A percentile compares a stretch with the other conserved stretches of the same genome.
Conservation (phyloP, 306 rosid species). For the Argentina anserina region DNA sequence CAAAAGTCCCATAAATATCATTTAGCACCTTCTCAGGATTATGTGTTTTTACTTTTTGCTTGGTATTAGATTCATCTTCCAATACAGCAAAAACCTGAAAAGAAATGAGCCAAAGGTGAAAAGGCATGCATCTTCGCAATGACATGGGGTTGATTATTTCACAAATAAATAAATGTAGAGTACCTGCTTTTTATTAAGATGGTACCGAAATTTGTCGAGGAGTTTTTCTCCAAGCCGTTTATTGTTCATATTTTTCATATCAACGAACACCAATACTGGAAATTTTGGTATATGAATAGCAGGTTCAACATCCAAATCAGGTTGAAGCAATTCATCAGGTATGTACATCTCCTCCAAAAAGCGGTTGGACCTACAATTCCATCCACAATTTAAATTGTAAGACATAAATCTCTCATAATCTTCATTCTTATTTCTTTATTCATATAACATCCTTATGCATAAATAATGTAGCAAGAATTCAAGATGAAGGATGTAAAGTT, state of each 20-base stretch:
- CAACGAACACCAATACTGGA: slow-evolving; percentile 11
- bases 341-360: slow-evolving; percentile 10
- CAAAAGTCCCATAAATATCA: not conserved
- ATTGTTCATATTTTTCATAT: not conserved
- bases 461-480: not conserved
- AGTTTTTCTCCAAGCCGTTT: not conserved
- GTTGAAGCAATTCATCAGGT: slow-evolving; percentile 11
- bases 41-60: not conserved
- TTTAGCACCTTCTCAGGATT: slow-evolving; percentile 4
- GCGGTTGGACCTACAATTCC: not conserved
- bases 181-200: slow-evolving; percentile 16
- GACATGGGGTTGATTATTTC: not conserved
- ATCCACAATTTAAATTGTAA: too few species aligned
- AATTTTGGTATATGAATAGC: not conserved
- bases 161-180: not conserved
- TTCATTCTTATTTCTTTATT: too few species aligned
- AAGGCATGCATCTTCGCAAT: not conserved
- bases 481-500: too few species aligned
- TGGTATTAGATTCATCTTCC: not conserved
- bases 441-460: too few species aligned
- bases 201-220: not conserved
- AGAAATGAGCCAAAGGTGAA: not conserved
- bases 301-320: not conserved
- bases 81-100: slow-evolving; percentile 8
- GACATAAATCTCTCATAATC: too few species aligned